phyloP scores from a whole-genome alignment of 352 stramenopile species.

The Globisporangium sylvaticum region DNA sequence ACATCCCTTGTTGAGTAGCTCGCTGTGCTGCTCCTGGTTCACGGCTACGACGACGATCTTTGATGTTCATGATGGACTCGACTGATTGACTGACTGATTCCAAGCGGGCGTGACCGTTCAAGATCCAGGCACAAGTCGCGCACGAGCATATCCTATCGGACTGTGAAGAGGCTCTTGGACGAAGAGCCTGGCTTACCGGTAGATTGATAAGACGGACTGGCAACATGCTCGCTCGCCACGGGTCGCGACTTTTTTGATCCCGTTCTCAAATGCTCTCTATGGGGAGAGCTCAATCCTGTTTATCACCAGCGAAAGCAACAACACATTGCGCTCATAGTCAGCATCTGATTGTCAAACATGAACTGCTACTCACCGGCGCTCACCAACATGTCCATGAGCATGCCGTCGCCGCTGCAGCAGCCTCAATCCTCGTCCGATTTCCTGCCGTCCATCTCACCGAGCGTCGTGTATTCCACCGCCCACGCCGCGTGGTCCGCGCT shows the following conservation, averaged over 20 bases:
- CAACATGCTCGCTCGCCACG: not conserved
- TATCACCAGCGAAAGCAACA: not conserved
- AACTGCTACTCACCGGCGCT: constrained; percentile 14
- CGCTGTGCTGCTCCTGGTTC: not conserved
- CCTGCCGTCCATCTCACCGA: constrained; percentile 56
- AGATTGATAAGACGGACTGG: not conserved
- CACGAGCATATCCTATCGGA: not conserved
- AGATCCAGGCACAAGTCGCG: not conserved
- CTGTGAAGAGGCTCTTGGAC: not conserved
- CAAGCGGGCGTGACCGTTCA: not conserved
- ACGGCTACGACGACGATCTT: not conserved
- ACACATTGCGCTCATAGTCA: not conserved
- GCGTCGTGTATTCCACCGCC: constrained; percentile 54
- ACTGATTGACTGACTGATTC: not conserved
- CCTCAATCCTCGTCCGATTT: not conserved
- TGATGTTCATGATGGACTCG: not conserved
- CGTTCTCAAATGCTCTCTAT: not conserved
- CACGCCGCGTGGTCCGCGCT: constrained; percentile 52
- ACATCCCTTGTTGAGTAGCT: constrained; percentile 30
- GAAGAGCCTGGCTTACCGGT: not conserved
- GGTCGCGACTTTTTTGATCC: constrained; percentile 2
- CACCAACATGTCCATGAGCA: constrained; percentile 10
- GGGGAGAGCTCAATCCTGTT: not conserved
- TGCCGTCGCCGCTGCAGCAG: constrained; percentile 13
- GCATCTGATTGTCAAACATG: not conserved